Evolutionary conservation across 345 rosid species (phyloP).

Genomic region (Balakata baccata): DNA sequence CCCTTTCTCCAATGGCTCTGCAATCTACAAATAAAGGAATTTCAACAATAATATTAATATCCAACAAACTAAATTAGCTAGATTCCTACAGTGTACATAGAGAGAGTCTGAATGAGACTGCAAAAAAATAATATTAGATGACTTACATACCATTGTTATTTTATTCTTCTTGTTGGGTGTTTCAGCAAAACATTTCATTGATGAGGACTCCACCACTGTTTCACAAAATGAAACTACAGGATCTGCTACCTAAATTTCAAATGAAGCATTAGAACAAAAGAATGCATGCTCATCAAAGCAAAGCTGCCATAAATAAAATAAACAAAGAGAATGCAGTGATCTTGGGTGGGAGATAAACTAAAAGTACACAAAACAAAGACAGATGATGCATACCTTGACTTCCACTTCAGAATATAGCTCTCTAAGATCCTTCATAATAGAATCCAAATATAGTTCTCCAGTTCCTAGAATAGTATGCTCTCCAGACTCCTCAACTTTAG

Average conservation of each 20-base stretch:
- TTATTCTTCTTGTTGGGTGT: constrained; percentile 97
- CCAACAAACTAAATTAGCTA: neutral
- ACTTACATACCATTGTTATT: constrained; percentile 72
- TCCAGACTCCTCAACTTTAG: constrained; percentile 96
- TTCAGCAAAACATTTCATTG: constrained; percentile 98
- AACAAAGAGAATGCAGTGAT: neutral
- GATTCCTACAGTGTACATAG: neutral
- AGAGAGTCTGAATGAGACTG: neutral
- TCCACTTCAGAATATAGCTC: constrained; percentile 98
- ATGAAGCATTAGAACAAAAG: constrained; percentile 17
- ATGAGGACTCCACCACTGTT: constrained; percentile 96
- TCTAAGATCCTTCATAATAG: constrained; percentile 97
- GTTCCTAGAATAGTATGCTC: constrained; percentile 97
- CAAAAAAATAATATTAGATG: constrained; percentile 5
- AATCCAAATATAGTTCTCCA: constrained; percentile 91
- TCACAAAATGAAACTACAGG: constrained; percentile 98
- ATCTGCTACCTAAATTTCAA: constrained; percentile 72
- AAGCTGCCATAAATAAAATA: neutral
- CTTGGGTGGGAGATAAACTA: neutral
- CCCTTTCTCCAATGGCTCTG: constrained; percentile 96
- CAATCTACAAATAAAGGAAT: constrained; percentile 54
- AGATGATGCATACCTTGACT: constrained; percentile 64
- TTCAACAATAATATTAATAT: neutral
- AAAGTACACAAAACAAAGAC: neutral
- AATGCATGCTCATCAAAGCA: constrained; percentile 11